These are phyloP conservation scores for Candida morakotiae DNA, from an alignment of 805 yeast genomes.

Conservation along the genomic window DNA sequence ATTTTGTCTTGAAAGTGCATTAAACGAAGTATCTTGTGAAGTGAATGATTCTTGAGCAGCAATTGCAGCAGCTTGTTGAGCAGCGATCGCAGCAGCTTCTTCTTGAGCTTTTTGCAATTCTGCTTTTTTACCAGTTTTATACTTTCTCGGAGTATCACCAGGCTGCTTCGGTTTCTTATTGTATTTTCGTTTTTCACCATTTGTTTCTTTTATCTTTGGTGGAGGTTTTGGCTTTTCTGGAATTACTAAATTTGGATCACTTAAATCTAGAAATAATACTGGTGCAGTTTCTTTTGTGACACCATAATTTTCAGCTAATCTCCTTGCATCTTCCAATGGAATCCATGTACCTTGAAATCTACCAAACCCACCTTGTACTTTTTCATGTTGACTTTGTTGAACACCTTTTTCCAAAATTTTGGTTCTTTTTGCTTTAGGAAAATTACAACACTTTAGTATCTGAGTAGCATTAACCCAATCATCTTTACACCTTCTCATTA, in stretches of 20 bases:
- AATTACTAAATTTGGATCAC: constrained; percentile 32
- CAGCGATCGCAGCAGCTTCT: constrained; percentile 5
- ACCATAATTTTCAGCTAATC: constrained; percentile 37
- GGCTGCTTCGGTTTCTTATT: constrained; percentile 60
- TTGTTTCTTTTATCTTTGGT: constrained; percentile 31
- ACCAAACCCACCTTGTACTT: constrained; percentile 96
- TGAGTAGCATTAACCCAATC: constrained; percentile 98
- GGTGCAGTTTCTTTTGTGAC: constrained; percentile 38
- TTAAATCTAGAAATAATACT: constrained; percentile 34
- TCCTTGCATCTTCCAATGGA: constrained; percentile 68
- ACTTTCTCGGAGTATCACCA: constrained; percentile 54
- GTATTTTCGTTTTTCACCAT: constrained; percentile 40
- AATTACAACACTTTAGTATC: constrained; percentile 86
- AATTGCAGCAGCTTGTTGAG: constrained; percentile 1
- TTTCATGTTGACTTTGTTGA: constrained; percentile 85
- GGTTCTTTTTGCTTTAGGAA: constrained; percentile 91
- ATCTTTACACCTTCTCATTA: constrained; percentile 87
- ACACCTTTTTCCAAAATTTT: constrained; percentile 89
- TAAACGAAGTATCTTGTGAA: constrained; percentile 4
- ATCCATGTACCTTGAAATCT: constrained; percentile 98
- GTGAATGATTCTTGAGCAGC: constrained; percentile 7
- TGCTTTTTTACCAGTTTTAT: constrained; percentile 17
- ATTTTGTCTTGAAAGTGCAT: constrained; percentile 7
- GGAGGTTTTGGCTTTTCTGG: constrained; percentile 31
- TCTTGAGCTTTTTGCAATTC: constrained; percentile 8